Evolutionary conservation across 2,329 filamentous ascomycete genomes (phyloP).

Genomic region (Neofusicoccum sp.): DNA sequence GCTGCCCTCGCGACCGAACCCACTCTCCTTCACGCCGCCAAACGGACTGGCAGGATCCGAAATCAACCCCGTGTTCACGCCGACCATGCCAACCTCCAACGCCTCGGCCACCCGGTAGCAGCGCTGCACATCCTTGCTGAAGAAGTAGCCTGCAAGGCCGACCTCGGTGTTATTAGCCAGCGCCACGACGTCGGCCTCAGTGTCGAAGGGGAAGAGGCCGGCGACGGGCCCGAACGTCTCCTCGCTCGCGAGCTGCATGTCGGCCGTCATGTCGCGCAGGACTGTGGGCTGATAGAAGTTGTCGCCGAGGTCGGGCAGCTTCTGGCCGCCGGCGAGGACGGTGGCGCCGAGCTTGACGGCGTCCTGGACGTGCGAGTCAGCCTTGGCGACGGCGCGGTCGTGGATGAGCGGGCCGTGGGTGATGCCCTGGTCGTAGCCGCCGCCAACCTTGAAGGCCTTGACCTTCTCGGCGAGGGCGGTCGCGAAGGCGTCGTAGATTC

Average conservation of each 20-base stretch:
- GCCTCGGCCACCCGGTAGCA: slow-evolving; percentile 62
- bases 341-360: slow-evolving; percentile 74
- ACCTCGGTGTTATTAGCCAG: slow-evolving; percentile 81
- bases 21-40: slow-evolving; percentile 50
- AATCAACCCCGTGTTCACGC: slow-evolving; percentile 55
- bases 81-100: slow-evolving; percentile 84
- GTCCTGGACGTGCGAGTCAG: slow-evolving; percentile 75
- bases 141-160: slow-evolving; percentile 93
- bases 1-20: slow-evolving; percentile 48
- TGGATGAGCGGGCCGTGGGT: slow-evolving; percentile 87
- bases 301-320: slow-evolving; percentile 64
- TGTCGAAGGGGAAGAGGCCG: slow-evolving; percentile 82
- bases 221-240: slow-evolving; percentile 97
- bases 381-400: slow-evolving; percentile 75
- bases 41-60: slow-evolving; percentile 49
- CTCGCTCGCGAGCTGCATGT: slow-evolving; percentile 81
- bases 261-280: slow-evolving; percentile 76
- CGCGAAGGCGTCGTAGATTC: slow-evolving; percentile 74
- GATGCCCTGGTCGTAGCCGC: slow-evolving; percentile 66
- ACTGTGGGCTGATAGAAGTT: slow-evolving; percentile 94
- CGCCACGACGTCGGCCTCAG: slow-evolving; percentile 81
- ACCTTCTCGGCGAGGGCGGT: slow-evolving; percentile 69
- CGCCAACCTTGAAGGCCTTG: slow-evolving; percentile 70
- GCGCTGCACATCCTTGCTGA: slow-evolving; percentile 61
- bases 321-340: slow-evolving; percentile 72